phyloP scores from a whole-genome alignment of 805 yeast species.

The Ogataea methylovora region DNA sequence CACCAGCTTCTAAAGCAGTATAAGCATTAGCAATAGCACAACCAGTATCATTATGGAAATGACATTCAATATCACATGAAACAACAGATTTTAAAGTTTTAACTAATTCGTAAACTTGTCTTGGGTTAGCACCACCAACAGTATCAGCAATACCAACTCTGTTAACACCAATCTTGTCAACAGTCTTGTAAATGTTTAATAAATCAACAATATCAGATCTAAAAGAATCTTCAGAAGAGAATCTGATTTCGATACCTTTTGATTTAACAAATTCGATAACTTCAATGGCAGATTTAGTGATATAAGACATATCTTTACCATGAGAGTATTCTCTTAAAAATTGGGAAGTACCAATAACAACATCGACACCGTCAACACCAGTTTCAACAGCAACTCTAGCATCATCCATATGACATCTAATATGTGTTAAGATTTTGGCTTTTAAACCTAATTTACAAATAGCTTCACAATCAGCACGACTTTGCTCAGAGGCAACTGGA shows the following conservation, averaged over 20 bases:
- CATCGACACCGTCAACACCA: conserved; percentile 99
- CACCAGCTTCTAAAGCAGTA: conserved; percentile 97
- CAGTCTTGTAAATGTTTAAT: conserved; percentile 92
- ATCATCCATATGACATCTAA: conserved; percentile 98
- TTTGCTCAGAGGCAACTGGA: conserved; percentile 96
- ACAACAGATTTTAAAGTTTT: conserved; percentile 91
- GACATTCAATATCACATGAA: conserved; percentile 95
- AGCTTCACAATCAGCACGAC: conserved; percentile 91
- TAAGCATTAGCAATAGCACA: conserved; percentile 98
- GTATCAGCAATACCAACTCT: conserved; percentile 99
- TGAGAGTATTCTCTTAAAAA: conserved; percentile 91
- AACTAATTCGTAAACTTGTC: conserved; percentile 96
- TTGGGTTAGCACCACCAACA: conserved; percentile 98
- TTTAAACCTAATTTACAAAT: conserved; percentile 94
- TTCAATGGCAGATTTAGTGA: conserved; percentile 91
- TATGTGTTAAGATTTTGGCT: conserved; percentile 93
- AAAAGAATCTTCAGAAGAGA: conserved; percentile 95
- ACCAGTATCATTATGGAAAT: conserved; percentile 98
- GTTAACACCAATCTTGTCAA: conserved; percentile 95
- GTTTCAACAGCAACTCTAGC: conserved; percentile 96
- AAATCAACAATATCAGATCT: conserved; percentile 94
- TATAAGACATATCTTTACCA: conserved; percentile 98
- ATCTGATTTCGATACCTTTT: conserved; percentile 94
- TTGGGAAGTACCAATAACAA: conserved; percentile 95
- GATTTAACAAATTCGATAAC: conserved; percentile 96